Base-by-base conservation (phyloP, 1,284 basidiomycete species). In the Malassezia pachydermatis region DNA sequence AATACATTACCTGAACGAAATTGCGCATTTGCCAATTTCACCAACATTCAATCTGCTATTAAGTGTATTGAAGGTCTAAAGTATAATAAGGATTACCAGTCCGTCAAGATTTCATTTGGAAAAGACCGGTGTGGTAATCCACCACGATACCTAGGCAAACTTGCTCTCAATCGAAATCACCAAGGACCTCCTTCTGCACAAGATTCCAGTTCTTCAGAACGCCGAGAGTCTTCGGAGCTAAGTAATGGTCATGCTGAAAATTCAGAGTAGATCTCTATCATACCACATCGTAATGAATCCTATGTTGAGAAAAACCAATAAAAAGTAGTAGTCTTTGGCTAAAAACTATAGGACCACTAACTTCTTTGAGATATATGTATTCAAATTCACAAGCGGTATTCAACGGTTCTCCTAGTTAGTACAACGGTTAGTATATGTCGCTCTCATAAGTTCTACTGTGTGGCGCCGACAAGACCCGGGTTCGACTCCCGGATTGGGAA, bases 61-160 rank as follows among this genome's bases (percentile, higher is more conserved):
- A 69, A 70, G 48, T 67, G 66, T 29, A 69, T 69, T 40, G 67
- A 70, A 46, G 66, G 61, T 5, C 68, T 70, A 58, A 70, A 69
- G 43, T 46, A 59, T 33, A 65, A 69, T 40, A 48, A 57, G 3
- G 67, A 70, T 49, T 70, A 70, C 41, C 56, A 59, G 46, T 59
- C 51, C 23, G 58, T 63, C 45, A 67, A 67, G 52, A 65, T 70
- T 33, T 58, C 61, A 27, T 66, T 63, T 40, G 67, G 67, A 32
- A 70, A 70, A 47, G 67, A 70, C 50, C 58, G 67, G 22, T 68
- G 65, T 24, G 65, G 65, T 14, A 67, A 65, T 33, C 60, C 63
- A 16, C 65, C 63, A 23, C 58, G 62, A 35, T 59, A 53, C 48
- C 20, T 63, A n/a, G 41, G 42, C 44, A 55, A 54, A 37, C 25